Evolutionary conservation across 2,329 filamentous ascomycete genomes (phyloP), one percentile per base, ranked within the genome.

Genomic region (Tolypocladium ophioglossoides): DNA sequence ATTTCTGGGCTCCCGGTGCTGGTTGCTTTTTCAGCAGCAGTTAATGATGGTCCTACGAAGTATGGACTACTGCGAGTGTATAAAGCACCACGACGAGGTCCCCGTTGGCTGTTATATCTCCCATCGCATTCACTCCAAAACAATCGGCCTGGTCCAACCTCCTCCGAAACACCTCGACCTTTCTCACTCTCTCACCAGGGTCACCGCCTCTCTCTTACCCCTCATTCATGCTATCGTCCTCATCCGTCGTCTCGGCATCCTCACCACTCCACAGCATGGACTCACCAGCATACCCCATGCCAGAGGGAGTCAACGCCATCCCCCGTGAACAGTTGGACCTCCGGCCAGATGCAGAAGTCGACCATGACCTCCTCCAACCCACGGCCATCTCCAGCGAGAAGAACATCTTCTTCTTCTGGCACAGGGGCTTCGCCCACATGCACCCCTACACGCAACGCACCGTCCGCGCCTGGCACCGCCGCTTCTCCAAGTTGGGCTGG

Each of bases 381-480:
- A 59, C 58, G 22, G 68, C 73, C 22, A 63, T 76, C 32, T 62
- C 66, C 0, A 63, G 66, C 34, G 71, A 74, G 48, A 82, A 82
- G 62, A 80, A 80, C 50, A 67, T 82, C 30, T 83, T 78, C 72
- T 78, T 80, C 61, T 83, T 80, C 66, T 83, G 79, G 79, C 72
- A 82, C 62, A 66, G 66, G 4, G 79, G 79, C 32, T 77, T 73
- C 59, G 46, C 58, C 3, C 66, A 64, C 30, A 76, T 82, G 72
- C 75, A 79, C 54, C 69, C 71, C 0, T 81, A 80, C 62, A 70
- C 74, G 5, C 67, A 76, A 55, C 77, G 79, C 41, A 82, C 76
- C 56, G 68, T 82, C 32, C 71, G 77, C 41, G 70, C 75, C 52
- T 82, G 78, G 73, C 70, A 81, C 59, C 72, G 78, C 2, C 74